phyloP scores from a whole-genome alignment of 2,329 filamentous ascomycete species.

The Penicillium psychrosexuale region DNA sequence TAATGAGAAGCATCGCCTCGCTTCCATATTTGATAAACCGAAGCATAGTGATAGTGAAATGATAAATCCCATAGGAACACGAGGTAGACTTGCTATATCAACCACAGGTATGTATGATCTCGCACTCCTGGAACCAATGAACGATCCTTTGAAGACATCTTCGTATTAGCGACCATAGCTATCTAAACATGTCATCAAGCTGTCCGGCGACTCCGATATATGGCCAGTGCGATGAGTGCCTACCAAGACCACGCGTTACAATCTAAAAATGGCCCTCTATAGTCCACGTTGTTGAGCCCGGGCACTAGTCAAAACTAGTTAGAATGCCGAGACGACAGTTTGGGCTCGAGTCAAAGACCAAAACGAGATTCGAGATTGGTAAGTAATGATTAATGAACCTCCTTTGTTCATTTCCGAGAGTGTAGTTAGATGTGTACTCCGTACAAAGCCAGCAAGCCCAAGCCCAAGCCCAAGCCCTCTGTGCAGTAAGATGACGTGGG shows the following conservation, averaged over 20 bases:
- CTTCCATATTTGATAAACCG: background rate
- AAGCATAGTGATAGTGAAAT: background rate
- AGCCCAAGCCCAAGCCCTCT: too few species aligned
- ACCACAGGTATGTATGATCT: background rate
- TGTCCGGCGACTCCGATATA: background rate
- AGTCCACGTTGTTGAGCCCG: background rate
- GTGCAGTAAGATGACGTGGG: slow-evolving; percentile 1
- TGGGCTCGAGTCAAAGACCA: background rate
- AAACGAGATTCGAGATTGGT: background rate
- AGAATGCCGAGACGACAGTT: background rate
- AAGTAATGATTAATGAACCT: background rate
- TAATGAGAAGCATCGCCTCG: background rate
- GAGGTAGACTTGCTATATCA: background rate
- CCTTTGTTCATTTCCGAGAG: background rate
- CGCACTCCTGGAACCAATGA: background rate
- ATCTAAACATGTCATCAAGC: background rate
- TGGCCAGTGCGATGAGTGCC: background rate
- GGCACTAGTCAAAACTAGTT: background rate
- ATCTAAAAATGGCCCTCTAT: background rate
- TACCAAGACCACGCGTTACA: background rate
- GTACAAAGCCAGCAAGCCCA: background rate
- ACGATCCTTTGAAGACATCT: background rate
- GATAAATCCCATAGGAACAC: background rate
- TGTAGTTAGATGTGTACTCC: background rate
- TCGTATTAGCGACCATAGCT: background rate